Conservation (phyloP, 2,329 filamentous ascomycete species). For the Nemania sp. region DNA sequence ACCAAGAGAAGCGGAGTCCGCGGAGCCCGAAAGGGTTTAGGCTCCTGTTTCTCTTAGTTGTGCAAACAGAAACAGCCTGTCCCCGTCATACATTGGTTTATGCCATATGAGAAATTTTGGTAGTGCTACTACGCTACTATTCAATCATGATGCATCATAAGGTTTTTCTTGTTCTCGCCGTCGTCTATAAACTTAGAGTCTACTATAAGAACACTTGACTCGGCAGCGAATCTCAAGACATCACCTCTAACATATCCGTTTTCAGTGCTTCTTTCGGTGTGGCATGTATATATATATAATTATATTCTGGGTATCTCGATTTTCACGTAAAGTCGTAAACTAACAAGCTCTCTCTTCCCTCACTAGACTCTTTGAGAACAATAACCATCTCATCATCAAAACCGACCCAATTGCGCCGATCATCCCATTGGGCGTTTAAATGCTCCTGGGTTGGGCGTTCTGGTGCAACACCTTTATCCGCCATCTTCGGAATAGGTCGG, state of each 20-base stretch:
- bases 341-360: conserved; percentile 78
- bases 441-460: conserved; percentile 9
- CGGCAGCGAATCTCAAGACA: too few relatives aligned
- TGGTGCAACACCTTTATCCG: conserved; percentile 39
- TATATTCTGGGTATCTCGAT: conserved; percentile 26
- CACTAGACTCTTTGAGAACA: conserved; percentile 77
- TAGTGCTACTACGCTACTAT: too few relatives aligned
- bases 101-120: too few relatives aligned
- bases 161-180: too few relatives aligned
- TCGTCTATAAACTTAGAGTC: too few relatives aligned
- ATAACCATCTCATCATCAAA: conserved; percentile 96
- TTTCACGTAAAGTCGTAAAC: conserved; percentile 84
- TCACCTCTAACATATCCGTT: not conserved
- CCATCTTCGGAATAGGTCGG: conserved; percentile 53
- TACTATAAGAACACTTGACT: too few relatives aligned
- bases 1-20: conserved; percentile 41
- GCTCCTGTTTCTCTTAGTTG: not conserved
- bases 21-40: conserved; percentile 55
- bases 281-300: conserved; percentile 13
- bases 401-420: conserved; percentile 75
- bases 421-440: conserved; percentile 54
- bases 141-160: too few relatives aligned
- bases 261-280: not conserved
- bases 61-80: too few relatives aligned
- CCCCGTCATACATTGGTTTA: too few relatives aligned